These are phyloP conservation scores for Fragaria iinumae DNA, from an alignment of 306 rosid genomes.

Conservation along the genomic window DNA sequence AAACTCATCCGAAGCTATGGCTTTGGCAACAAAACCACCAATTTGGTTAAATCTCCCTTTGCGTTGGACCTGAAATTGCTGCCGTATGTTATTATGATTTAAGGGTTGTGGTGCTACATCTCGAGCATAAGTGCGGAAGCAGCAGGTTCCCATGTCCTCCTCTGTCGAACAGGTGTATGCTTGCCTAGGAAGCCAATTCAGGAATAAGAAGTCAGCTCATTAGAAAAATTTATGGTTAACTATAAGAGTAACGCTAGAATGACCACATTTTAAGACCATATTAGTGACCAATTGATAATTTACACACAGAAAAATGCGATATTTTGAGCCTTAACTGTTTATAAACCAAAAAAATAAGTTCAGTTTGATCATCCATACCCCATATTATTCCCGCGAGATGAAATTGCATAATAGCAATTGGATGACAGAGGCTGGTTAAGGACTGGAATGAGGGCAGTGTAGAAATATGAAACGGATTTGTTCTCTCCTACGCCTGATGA, in stretches of 20 bases:
- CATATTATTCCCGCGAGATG: slow-evolving; percentile 34
- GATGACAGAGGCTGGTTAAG: slow-evolving; percentile 61
- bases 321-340: neutral
- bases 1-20: slow-evolving; percentile 21
- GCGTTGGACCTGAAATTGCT: slow-evolving; percentile 24
- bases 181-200: slow-evolving; percentile 32
- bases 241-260: no score
- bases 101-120: slow-evolving; percentile 33
- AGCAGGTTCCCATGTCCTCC: slow-evolving; percentile 45
- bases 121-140: slow-evolving; percentile 31
- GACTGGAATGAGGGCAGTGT: slow-evolving; percentile 58
- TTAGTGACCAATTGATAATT: neutral
- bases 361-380: slow-evolving; percentile 40
- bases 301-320: no score
- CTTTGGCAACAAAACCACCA: slow-evolving; percentile 33
- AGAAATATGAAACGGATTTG: slow-evolving; percentile 17
- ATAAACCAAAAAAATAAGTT: neutral
- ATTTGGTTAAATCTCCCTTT: neutral
- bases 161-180: slow-evolving; percentile 39
- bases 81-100: slow-evolving; percentile 30
- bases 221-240: no score
- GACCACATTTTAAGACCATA: neutral
- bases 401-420: slow-evolving; percentile 52
- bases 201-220: neutral
- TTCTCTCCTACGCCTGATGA: neutral